A percentile compares a stretch with the other conserved stretches of the same genome.
Conservation (phyloP, 2,329 filamentous ascomycete genomes). For the Aureobasidium sp. region DNA sequence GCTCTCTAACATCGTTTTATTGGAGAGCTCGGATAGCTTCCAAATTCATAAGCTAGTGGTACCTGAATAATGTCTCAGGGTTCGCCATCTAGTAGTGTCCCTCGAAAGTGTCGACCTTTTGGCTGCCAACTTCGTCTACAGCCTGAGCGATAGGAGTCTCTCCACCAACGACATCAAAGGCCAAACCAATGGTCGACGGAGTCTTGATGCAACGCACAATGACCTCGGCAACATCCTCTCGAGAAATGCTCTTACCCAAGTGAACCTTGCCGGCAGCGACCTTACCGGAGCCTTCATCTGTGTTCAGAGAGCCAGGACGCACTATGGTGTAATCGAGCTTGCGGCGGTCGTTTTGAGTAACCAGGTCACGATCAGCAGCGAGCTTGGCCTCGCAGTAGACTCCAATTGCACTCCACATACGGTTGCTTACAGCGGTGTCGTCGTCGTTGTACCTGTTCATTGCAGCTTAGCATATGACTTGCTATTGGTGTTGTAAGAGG, state of each 20-base stretch:
- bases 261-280: slow-evolving; percentile 37
- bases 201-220: slow-evolving; percentile 46
- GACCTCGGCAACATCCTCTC: slow-evolving; percentile 53
- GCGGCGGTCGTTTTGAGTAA: slow-evolving; percentile 29
- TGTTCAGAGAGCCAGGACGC: slow-evolving; percentile 33
- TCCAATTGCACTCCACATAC: slow-evolving; percentile 32
- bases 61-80: too few relatives aligned
- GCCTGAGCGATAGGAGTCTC: slow-evolving; percentile 33
- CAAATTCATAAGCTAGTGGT: too few relatives aligned
- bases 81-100: slow-evolving; percentile 21
- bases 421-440: slow-evolving; percentile 28
- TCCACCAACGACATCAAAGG: slow-evolving; percentile 37
- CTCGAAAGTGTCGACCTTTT: slow-evolving; percentile 28
- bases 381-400: slow-evolving; percentile 36
- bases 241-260: slow-evolving; percentile 34
- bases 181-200: slow-evolving; percentile 36
- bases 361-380: slow-evolving; percentile 33
- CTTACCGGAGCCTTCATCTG: slow-evolving; percentile 38
- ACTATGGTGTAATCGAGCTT: slow-evolving; percentile 40
- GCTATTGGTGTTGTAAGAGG: background rate
- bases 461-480: background rate
- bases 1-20: too few relatives aligned
- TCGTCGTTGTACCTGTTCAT: slow-evolving; percentile 27
- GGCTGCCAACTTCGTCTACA: slow-evolving; percentile 30
- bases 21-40: too few relatives aligned